Conservation (phyloP, 495 filamentous ascomycete species). For the Stereocaulon alpinum region DNA sequence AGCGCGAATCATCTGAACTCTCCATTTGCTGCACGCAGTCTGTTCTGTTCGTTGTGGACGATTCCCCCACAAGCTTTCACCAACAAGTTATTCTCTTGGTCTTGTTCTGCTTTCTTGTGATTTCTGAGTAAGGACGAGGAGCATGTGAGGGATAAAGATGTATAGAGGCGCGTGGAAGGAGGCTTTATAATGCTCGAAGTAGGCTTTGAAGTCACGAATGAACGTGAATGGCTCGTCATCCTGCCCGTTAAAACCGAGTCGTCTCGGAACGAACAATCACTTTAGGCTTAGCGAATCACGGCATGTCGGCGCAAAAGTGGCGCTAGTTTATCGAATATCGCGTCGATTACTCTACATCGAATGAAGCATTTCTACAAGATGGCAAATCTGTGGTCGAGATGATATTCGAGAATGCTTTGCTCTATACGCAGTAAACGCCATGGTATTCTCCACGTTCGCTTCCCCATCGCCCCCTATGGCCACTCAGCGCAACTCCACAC, state of each 20-base stretch:
- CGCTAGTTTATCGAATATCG: neutral
- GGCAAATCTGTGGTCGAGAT: slow-evolving; percentile 10
- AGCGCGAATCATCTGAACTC: slow-evolving; percentile 4
- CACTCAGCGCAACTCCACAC: slow-evolving; percentile 17
- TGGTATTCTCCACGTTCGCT: neutral
- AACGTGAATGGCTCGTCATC: no score
- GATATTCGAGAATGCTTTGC: slow-evolving; percentile 13
- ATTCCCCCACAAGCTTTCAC: neutral
- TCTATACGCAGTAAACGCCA: slow-evolving; percentile 1
- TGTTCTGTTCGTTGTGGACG: neutral
- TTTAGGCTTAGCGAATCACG: neutral
- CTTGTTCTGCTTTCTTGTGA: neutral
- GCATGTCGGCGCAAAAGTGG: neutral
- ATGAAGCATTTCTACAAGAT: neutral
- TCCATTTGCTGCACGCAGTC: slow-evolving; percentile 3
- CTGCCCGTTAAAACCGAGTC: slow-evolving; percentile 1
- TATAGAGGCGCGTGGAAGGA: neutral
- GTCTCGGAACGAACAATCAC: neutral
- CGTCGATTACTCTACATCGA: neutral
- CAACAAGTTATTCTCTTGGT: neutral
- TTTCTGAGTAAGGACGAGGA: neutral
- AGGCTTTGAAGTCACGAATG: neutral
- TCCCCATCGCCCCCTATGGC: neutral
- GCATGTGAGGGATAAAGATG: neutral
- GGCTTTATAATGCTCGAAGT: neutral